Conservation (phyloP, 768 basidiomycete species). For the Russula brevipes region DNA sequence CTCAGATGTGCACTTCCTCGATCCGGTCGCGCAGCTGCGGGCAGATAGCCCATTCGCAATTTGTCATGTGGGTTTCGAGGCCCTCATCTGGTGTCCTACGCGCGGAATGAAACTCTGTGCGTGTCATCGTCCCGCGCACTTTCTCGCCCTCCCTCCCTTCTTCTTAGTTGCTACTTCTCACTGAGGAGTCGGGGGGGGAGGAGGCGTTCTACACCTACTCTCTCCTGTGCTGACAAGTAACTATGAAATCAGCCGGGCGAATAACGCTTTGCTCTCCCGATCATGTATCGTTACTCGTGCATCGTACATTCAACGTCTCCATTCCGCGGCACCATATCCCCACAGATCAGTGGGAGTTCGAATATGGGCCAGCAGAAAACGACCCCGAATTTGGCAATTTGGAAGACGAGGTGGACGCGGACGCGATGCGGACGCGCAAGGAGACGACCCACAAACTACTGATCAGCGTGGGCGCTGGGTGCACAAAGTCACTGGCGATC, state of each 20-base stretch:
- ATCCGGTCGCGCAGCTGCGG: slow-evolving; percentile 59
- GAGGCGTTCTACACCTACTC: not conserved
- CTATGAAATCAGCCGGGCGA: slow-evolving; percentile 56
- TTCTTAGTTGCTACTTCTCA: not conserved
- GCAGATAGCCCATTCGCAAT: slow-evolving; percentile 83
- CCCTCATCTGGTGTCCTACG: slow-evolving; percentile 82
- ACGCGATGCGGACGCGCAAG: slow-evolving; percentile 21
- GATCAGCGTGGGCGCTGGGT: slow-evolving; percentile 73
- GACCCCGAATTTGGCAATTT: slow-evolving; percentile 62
- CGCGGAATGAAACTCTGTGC: slow-evolving; percentile 76
- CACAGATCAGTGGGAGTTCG: slow-evolving; percentile 73
- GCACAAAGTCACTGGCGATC: slow-evolving; percentile 60
- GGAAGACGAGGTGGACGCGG: slow-evolving; percentile 22
- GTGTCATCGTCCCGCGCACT: slow-evolving; percentile 26
- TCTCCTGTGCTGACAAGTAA: slow-evolving; percentile 6
- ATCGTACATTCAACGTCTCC: slow-evolving; percentile 91
- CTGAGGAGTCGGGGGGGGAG: not conserved
- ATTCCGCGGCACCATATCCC: slow-evolving; percentile 92
- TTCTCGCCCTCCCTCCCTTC: not conserved
- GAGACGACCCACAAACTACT: slow-evolving; percentile 30
- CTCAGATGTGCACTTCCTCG: slow-evolving; percentile 66
- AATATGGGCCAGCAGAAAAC: slow-evolving; percentile 77
- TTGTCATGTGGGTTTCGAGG: slow-evolving; percentile 70
- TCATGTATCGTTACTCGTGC: slow-evolving; percentile 84
- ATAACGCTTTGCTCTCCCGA: slow-evolving; percentile 88